These are phyloP conservation scores for Rhizophagus sp. DNA, from an alignment of 192 early-diverging fungal species.

Conservation along the genomic window DNA sequence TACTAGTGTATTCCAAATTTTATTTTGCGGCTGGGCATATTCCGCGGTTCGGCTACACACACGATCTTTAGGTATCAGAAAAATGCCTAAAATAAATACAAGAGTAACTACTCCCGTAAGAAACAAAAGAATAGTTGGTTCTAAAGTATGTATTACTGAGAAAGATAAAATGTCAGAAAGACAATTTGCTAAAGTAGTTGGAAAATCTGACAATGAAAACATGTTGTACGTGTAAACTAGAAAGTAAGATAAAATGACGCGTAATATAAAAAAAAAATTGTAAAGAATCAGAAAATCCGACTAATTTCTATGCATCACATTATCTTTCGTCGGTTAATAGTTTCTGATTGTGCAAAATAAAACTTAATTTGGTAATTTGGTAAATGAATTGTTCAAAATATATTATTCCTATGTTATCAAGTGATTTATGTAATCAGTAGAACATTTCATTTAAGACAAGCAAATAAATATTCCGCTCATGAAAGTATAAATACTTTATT, in stretches of 20 bases:
- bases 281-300: too few relatives aligned
- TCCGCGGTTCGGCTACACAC: constrained; percentile 15
- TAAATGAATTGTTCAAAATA: too few relatives aligned
- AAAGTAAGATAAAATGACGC: not conserved
- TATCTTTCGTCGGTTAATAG: too few relatives aligned
- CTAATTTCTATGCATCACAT: too few relatives aligned
- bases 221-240: not conserved
- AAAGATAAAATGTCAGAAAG: not conserved
- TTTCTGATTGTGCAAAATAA: not conserved
- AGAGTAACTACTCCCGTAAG: not conserved
- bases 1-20: not conserved
- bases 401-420: too few relatives aligned
- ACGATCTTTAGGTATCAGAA: constrained; percentile 6
- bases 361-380: too few relatives aligned
- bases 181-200: not conserved
- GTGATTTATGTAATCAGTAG: too few relatives aligned
- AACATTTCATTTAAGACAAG: too few relatives aligned
- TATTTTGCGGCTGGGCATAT: not conserved
- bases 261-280: too few relatives aligned
- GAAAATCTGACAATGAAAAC: not conserved
- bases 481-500: not conserved
- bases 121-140: not conserved
- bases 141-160: not conserved
- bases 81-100: not conserved
- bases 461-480: not conserved